A percentile compares a stretch with the other conserved stretches of the same genome.
Evolutionary conservation across 371 early-diverging fungal species (phyloP).

Genomic region (Lichtheimia ornata): DNA sequence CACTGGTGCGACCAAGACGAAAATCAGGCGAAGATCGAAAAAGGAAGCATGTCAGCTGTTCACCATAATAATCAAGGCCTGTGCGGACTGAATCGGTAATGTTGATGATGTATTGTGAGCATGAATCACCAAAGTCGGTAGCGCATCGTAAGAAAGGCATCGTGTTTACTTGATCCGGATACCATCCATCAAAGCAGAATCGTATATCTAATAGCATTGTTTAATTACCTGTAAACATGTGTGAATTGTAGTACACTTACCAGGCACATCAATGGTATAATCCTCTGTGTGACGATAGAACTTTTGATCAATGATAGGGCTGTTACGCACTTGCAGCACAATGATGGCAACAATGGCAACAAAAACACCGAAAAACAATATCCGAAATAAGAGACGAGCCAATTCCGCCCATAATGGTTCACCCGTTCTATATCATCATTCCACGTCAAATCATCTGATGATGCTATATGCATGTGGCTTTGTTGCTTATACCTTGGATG

Average conservation of each 20-base stretch:
- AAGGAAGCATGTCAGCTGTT: conserved; percentile 20
- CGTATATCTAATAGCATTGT: conserved; percentile 24
- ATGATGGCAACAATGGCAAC: conserved; percentile 18
- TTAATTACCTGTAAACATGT: not conserved
- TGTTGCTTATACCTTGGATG: conserved; percentile 23
- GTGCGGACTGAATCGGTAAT: conserved; percentile 24
- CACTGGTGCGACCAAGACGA: conserved; percentile 15
- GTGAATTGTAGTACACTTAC: conserved; percentile 12
- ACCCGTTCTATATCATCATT: conserved; percentile 22
- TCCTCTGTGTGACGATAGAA: conserved; percentile 18
- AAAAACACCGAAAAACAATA: conserved; percentile 20
- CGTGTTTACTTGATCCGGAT: not conserved
- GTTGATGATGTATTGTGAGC: conserved; percentile 23
- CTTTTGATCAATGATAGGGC: conserved; percentile 36
- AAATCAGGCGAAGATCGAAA: conserved; percentile 21
- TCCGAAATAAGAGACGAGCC: conserved; percentile 22
- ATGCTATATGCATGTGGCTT: too few species aligned
- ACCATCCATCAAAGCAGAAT: conserved; percentile 39
- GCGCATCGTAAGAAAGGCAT: conserved; percentile 13
- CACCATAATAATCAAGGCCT: conserved; percentile 28
- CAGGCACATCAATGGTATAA: conserved; percentile 28
- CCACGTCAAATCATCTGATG: not conserved
- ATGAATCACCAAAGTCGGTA: conserved; percentile 32
- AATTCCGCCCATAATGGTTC: conserved; percentile 42
- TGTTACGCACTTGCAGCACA: conserved; percentile 29